These are phyloP conservation scores for Phytopythium litorale DNA, from an alignment of 352 stramenopile species.

Conservation along the genomic window DNA sequence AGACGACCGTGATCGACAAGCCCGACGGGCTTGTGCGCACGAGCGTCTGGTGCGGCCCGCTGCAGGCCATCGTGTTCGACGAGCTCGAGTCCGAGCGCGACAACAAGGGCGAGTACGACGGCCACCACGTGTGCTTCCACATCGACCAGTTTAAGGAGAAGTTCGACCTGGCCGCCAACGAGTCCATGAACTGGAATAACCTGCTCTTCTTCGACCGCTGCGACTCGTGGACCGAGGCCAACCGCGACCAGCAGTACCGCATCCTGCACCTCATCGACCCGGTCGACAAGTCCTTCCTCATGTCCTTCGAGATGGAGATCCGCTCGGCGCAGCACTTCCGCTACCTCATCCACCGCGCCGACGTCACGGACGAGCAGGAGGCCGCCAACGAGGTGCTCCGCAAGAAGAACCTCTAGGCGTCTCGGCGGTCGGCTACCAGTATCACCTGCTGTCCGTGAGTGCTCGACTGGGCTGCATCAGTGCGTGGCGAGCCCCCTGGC, in stretches of 20 bases:
- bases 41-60: conserved; percentile 43
- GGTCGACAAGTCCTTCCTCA: conserved; percentile 53
- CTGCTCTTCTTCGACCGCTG: conserved; percentile 67
- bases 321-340: conserved; percentile 63
- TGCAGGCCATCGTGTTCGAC: conserved; percentile 65
- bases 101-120: conserved; percentile 65
- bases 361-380: conserved; percentile 48
- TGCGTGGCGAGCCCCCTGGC: background rate
- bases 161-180: conserved; percentile 53
- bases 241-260: conserved; percentile 69
- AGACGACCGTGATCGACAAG: conserved; percentile 45
- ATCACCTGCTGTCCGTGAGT: background rate
- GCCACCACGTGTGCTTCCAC: conserved; percentile 73
- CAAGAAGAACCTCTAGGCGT: conserved; percentile 43
- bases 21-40: conserved; percentile 34
- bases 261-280: conserved; percentile 66
- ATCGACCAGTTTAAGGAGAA: conserved; percentile 65
- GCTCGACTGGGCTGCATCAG: background rate
- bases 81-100: conserved; percentile 46
- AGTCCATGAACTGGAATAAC: conserved; percentile 73
- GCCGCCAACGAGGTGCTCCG: conserved; percentile 49
- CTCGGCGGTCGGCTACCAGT: no score
- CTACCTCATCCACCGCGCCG: conserved; percentile 58
- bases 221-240: conserved; percentile 59
- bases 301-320: conserved; percentile 72